Evolutionary conservation across 2,329 filamentous ascomycete genomes (phyloP).

Genomic region (Tolypocladium endophyticum): DNA sequence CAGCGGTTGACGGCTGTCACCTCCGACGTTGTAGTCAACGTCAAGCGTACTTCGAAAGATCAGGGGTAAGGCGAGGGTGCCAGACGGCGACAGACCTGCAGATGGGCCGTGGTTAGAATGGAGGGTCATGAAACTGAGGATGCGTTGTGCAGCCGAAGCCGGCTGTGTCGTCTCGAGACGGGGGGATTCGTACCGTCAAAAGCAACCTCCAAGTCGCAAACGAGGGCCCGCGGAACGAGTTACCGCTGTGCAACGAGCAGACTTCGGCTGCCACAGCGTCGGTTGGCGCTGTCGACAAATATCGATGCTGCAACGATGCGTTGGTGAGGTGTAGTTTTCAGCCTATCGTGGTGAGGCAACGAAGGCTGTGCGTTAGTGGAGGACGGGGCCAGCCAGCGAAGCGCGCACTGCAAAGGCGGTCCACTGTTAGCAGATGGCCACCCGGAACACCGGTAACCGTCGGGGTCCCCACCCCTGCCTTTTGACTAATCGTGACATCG

Average conservation of each 20-base stretch:
- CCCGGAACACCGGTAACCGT: neutral
- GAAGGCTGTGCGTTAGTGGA: slow-evolving; percentile 1
- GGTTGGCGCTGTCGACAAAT: neutral
- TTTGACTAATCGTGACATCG: slow-evolving; percentile 3
- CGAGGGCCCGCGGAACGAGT: neutral
- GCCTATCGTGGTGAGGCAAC: neutral
- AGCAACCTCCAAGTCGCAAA: neutral
- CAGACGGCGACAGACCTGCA: neutral
- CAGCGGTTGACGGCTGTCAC: neutral
- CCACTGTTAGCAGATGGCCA: neutral
- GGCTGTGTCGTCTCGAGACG: neutral
- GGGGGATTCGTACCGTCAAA: neutral
- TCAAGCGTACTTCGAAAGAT: neutral
- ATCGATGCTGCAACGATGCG: neutral
- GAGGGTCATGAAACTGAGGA: neutral
- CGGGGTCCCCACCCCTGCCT: neutral
- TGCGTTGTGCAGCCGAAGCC: neutral
- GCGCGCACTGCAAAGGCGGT: neutral
- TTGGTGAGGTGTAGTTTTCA: slow-evolving; percentile 2
- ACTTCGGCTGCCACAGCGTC: neutral
- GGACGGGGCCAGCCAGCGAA: neutral
- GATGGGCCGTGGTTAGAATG: neutral
- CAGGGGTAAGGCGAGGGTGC: neutral
- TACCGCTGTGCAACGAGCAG: neutral
- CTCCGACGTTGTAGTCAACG: neutral